Conservation (phyloP, 371 early-diverging fungal genomes). For the Apophysomyces elegans region DNA sequence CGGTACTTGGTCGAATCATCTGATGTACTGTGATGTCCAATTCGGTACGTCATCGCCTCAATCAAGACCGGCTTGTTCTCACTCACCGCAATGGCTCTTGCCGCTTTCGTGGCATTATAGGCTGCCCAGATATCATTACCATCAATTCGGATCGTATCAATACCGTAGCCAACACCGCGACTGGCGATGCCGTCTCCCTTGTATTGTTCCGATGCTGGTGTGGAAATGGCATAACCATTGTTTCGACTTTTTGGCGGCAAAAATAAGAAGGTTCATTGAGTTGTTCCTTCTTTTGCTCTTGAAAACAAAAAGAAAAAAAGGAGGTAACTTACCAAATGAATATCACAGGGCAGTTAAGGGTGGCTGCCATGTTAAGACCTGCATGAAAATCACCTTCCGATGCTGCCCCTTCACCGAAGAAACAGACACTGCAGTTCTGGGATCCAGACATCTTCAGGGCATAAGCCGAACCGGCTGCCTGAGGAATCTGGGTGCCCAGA, state of each 20-base stretch:
- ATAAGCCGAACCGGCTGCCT: constrained; percentile 98
- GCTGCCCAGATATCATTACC: constrained; percentile 98
- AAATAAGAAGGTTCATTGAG: too few species aligned
- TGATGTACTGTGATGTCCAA: constrained; percentile 97
- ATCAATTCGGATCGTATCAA: constrained; percentile 95
- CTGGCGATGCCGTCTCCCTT: constrained; percentile 95
- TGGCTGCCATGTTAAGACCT: constrained; percentile 96
- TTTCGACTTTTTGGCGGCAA: constrained; percentile 71
- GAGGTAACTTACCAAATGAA: constrained; percentile 82
- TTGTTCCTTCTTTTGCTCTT: too few species aligned
- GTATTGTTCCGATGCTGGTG: constrained; percentile 94
- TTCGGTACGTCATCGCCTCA: constrained; percentile 97
- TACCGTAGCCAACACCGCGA: constrained; percentile 96
- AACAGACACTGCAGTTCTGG: constrained; percentile 85
- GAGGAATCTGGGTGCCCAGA: constrained; percentile 97
- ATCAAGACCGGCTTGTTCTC: constrained; percentile 90
- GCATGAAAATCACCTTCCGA: constrained; percentile 98
- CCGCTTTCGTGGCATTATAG: constrained; percentile 88
- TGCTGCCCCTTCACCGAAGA: constrained; percentile 98
- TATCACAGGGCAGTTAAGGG: constrained; percentile 87
- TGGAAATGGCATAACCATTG: constrained; percentile 98
- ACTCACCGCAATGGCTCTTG: constrained; percentile 80
- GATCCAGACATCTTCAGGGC: constrained; percentile 84
- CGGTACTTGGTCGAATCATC: constrained; percentile 96
- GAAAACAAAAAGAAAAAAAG: too few species aligned